Conservation (phyloP, 495 filamentous ascomycete genomes). For the Penicillium ochrochloron region DNA sequence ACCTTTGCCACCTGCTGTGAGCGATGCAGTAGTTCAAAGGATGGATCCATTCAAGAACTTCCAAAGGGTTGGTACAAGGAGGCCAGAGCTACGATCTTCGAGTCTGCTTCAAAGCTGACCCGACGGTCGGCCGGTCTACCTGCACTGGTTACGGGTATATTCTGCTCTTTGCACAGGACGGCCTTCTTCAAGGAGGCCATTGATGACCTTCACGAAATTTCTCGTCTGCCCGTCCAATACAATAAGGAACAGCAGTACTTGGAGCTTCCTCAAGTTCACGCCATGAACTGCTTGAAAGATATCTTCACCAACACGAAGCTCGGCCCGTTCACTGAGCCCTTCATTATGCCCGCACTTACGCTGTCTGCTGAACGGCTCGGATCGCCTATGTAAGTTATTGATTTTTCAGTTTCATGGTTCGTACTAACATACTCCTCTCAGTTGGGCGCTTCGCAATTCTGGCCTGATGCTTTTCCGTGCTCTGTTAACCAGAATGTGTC, state of each 20-base stretch:
- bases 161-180: constrained; percentile 50
- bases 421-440: constrained; percentile 36
- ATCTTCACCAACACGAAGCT: constrained; percentile 81
- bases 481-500: constrained; percentile 71
- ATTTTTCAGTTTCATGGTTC: background rate
- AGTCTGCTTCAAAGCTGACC: constrained; percentile 76
- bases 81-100: constrained; percentile 65
- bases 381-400: constrained; percentile 56
- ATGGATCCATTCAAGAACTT: constrained; percentile 46
- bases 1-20: constrained; percentile 82
- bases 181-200: constrained; percentile 55
- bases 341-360: constrained; percentile 72
- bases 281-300: constrained; percentile 87
- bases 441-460: constrained; percentile 93
- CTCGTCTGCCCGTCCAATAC: constrained; percentile 55
- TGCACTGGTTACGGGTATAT: constrained; percentile 76
- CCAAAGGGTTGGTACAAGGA: constrained; percentile 68
- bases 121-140: constrained; percentile 91
- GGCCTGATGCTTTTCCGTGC: constrained; percentile 87
- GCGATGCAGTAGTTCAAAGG: constrained; percentile 57
- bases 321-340: constrained; percentile 62
- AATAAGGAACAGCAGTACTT: constrained; percentile 49
- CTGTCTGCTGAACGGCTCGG: constrained; percentile 74
- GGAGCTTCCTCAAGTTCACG: constrained; percentile 88
- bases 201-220: constrained; percentile 59